Percentiles rank a stretch among this genome's conserved stretches.
Evolutionary conservation across 1,139 yeast species (phyloP).

Genomic region (Candida mesenterica): DNA sequence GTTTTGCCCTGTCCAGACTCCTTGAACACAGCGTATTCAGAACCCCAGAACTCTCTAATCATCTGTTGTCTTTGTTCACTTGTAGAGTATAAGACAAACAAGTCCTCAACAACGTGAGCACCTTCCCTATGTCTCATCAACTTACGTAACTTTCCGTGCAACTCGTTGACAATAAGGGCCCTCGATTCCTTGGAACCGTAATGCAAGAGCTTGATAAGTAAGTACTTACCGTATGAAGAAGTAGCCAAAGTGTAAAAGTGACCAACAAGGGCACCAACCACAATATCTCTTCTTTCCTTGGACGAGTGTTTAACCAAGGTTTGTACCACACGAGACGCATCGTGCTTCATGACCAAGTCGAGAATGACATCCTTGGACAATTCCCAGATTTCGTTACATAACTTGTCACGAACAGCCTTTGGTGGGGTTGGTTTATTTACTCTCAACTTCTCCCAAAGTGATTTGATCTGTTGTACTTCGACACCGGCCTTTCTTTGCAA

Average conservation of each 20-base stretch:
- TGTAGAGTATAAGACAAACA: constrained; percentile 80
- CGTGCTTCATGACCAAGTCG: constrained; percentile 91
- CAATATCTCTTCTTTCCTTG: constrained; percentile 72
- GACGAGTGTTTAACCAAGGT: constrained; percentile 85
- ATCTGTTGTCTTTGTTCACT: constrained; percentile 84
- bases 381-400: constrained; percentile 84
- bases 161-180: constrained; percentile 70
- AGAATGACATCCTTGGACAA: constrained; percentile 72
- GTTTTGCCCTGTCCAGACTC: constrained; percentile 66
- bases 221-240: constrained; percentile 89
- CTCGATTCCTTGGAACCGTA: constrained; percentile 86
- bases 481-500: constrained; percentile 81
- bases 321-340: constrained; percentile 94
- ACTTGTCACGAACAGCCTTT: constrained; percentile 70
- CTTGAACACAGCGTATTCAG: constrained; percentile 90
- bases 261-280: constrained; percentile 71
- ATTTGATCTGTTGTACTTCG: constrained; percentile 82
- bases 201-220: constrained; percentile 83
- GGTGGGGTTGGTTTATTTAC: constrained; percentile 83
- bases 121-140: constrained; percentile 97
- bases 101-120: constrained; percentile 97
- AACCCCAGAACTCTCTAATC: constrained; percentile 95
- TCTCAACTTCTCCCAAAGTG: constrained; percentile 88
- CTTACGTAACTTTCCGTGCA: constrained; percentile 88
- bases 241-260: constrained; percentile 81